phyloP scores from a whole-genome alignment of 2,329 filamentous ascomycete genomes.

The Aureobasidium namibiae region DNA sequence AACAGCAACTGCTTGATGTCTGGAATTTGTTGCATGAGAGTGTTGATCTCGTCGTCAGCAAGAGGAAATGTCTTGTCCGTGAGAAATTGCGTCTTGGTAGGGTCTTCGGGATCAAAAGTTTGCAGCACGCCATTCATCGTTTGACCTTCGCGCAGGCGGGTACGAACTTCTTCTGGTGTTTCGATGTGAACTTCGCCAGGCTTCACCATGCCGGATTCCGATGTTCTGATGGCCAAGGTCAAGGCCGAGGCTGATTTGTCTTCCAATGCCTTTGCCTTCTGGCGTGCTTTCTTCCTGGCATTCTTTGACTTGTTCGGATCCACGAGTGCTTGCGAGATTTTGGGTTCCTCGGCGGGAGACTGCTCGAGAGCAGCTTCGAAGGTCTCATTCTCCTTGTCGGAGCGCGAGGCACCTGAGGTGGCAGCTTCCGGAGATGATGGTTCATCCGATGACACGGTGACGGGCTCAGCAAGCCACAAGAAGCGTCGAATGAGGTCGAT shows the following conservation, averaged over 20 bases:
- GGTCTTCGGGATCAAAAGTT: slow-evolving; percentile 6
- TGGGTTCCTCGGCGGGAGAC: not conserved
- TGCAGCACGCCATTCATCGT: not conserved
- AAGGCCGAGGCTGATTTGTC: not conserved
- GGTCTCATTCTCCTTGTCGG: not conserved
- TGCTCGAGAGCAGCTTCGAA: not conserved
- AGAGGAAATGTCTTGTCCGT: slow-evolving; percentile 11
- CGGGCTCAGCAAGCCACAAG: slow-evolving; percentile 45
- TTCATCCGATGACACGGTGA: not conserved
- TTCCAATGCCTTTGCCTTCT: slow-evolving; percentile 2
- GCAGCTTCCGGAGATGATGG: not conserved
- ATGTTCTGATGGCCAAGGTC: not conserved
- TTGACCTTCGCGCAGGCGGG: not conserved
- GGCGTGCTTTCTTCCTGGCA: slow-evolving; percentile 7
- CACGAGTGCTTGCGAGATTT: not conserved
- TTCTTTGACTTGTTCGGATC: slow-evolving; percentile 2
- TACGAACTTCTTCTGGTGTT: slow-evolving; percentile 7
- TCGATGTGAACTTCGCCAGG: slow-evolving; percentile 8
- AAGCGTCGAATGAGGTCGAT: slow-evolving; percentile 39
- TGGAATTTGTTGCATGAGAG: slow-evolving; percentile 33
- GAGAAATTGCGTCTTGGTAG: not conserved
- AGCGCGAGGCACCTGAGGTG: not conserved
- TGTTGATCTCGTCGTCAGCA: slow-evolving; percentile 1
- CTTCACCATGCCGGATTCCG: not conserved
- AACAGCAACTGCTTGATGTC: slow-evolving; percentile 44